Conservation (phyloP, 179 eudicot genomes). For the Spinacia oleracea region DNA sequence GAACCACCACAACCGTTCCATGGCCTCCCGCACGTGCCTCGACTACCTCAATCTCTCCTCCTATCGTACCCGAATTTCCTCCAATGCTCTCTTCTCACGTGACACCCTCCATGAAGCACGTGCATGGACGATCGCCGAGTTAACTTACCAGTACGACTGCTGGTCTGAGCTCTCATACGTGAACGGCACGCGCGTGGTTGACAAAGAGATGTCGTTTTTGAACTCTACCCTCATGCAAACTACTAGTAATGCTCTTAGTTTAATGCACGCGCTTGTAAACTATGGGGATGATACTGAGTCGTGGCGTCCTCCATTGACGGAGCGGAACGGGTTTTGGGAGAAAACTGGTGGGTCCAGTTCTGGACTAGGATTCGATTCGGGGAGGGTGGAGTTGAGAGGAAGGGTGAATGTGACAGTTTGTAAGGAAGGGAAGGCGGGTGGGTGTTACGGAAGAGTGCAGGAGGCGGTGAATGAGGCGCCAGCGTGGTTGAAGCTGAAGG, state of each 20-base stretch:
- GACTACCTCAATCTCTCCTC: conserved; percentile 49
- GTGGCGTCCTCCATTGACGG: conserved; percentile 67
- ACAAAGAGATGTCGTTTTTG: conserved; percentile 57
- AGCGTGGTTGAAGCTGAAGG: conserved; percentile 24
- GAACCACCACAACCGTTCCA: conserved; percentile 55
- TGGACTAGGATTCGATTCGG: conserved; percentile 31
- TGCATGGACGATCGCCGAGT: conserved; percentile 71
- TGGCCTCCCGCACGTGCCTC: conserved; percentile 56
- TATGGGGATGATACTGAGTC: conserved; percentile 41
- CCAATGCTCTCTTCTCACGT: conserved; percentile 41
- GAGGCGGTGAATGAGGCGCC: conserved; percentile 79
- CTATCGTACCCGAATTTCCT: conserved; percentile 31
- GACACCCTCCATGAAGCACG: conserved; percentile 47
- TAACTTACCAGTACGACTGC: conserved; percentile 77
- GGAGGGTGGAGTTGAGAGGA: conserved; percentile 10
- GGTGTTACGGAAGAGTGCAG: conserved; percentile 58
- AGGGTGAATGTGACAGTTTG: conserved; percentile 64
- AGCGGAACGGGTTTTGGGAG: conserved; percentile 84
- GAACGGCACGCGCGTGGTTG: conserved; percentile 50
- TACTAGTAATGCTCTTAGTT: conserved; percentile 59
- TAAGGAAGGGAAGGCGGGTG: conserved; percentile 44
- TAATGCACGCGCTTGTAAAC: conserved; percentile 49
- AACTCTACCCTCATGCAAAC: conserved; percentile 41
- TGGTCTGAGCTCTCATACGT: conserved; percentile 77
- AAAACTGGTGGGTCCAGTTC: background rate